Percentiles rank a stretch among this genome's conserved stretches.
phyloP scores from a whole-genome alignment of 2,329 filamentous ascomycete genomes.

The Fusarium protoensiforme region DNA sequence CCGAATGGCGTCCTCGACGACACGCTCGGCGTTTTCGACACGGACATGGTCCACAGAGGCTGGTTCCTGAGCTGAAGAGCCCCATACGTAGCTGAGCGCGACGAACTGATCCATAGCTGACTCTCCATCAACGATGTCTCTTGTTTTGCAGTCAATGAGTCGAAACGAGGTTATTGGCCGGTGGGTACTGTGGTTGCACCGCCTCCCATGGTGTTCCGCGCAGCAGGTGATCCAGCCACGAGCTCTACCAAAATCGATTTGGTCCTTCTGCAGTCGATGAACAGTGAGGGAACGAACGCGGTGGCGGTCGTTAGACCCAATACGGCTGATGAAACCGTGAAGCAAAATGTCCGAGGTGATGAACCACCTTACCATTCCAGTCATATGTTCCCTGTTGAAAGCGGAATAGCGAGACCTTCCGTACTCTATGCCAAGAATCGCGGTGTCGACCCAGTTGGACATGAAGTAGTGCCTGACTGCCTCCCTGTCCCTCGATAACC shows the following conservation, averaged over 20 bases:
- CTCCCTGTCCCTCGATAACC: not conserved
- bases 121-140: not conserved
- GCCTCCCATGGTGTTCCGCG: not conserved
- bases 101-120: not conserved
- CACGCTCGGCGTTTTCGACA: not conserved
- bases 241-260: not conserved
- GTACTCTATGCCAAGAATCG: not conserved
- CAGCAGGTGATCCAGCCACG: not conserved
- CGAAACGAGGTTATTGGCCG: not conserved
- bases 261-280: not conserved
- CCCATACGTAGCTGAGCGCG: not conserved
- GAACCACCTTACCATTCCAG: too few species aligned
- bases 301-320: not conserved
- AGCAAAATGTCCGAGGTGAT: not conserved
- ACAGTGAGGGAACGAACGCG: not conserved
- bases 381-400: too few species aligned
- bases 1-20: not conserved
- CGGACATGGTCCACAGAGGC: not conserved
- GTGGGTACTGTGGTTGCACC: not conserved
- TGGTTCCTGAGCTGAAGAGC: not conserved
- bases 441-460: not conserved
- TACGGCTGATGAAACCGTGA: not conserved
- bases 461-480: not conserved
- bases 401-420: too few species aligned
- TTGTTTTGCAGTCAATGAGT: not conserved